These are phyloP conservation scores for Chaetoceros tenuissimus DNA, from an alignment of 108 stramenopile species.

Conservation along the genomic window DNA sequence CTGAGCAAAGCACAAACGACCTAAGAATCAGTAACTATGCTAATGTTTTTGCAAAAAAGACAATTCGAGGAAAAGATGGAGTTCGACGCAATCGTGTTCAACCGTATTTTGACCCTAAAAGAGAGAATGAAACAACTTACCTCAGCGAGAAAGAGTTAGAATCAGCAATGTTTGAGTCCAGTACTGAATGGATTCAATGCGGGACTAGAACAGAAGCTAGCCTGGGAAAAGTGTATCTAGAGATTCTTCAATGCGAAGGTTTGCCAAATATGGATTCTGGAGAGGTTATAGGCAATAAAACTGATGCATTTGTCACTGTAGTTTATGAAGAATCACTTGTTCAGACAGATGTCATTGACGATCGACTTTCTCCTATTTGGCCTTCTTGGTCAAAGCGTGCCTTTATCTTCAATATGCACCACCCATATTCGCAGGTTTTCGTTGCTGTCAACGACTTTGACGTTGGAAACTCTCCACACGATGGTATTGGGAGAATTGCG, in stretches of 20 bases:
- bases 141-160: slow-evolving; percentile 39
- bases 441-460: slow-evolving; percentile 34
- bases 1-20: too few species aligned
- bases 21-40: too few species aligned
- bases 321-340: slow-evolving; percentile 65
- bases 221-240: slow-evolving; percentile 50
- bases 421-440: slow-evolving; percentile 31
- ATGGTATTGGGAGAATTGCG: slow-evolving; percentile 35
- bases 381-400: slow-evolving; percentile 60
- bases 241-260: slow-evolving; percentile 49
- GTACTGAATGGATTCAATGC: slow-evolving; percentile 49
- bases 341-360: slow-evolving; percentile 47
- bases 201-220: slow-evolving; percentile 32
- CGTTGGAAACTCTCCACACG: slow-evolving; percentile 11
- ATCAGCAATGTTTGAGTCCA: slow-evolving; percentile 33
- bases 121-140: slow-evolving; percentile 43
- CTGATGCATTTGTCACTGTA: slow-evolving; percentile 52
- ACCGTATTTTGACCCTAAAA: slow-evolving; percentile 58
- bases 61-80: not conserved
- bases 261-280: slow-evolving; percentile 42
- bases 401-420: slow-evolving; percentile 45
- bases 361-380: slow-evolving; percentile 48
- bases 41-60: not conserved
- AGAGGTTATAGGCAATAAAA: slow-evolving; percentile 23
- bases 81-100: slow-evolving; percentile 20